A percentile compares a stretch with the other conserved stretches of the same genome.
Evolutionary conservation across 2,329 filamentous ascomycete species (phyloP).

Genomic region (Biscogniauxia sp.): DNA sequence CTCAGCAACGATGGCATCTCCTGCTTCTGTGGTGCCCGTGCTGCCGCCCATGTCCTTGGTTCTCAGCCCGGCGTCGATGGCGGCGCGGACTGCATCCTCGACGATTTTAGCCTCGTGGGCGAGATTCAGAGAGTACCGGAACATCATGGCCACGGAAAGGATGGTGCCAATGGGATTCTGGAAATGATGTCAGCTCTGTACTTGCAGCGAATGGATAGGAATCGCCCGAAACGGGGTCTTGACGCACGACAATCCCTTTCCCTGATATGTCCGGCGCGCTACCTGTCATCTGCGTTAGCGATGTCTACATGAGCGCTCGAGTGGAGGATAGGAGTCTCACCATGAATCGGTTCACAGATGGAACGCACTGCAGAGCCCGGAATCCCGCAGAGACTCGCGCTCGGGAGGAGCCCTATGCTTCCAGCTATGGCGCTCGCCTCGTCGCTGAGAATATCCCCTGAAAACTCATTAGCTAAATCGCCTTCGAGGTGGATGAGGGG

Average conservation of each 20-base stretch:
- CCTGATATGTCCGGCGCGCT: conserved; percentile 94
- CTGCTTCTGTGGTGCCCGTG: conserved; percentile 69
- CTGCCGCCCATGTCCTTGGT: conserved; percentile 85
- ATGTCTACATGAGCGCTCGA: too few relatives aligned
- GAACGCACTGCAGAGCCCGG: too few relatives aligned
- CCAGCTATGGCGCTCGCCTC: conserved; percentile 94
- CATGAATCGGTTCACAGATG: conserved; percentile 98
- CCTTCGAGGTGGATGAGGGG: too few relatives aligned
- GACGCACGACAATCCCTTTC: conserved; percentile 82
- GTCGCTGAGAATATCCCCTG: conserved; percentile 92
- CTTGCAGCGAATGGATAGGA: too few relatives aligned
- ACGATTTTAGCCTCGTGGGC: conserved; percentile 78
- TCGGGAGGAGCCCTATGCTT: conserved; percentile 82
- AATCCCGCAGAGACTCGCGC: conserved; percentile 80
- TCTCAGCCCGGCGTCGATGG: conserved; percentile 72
- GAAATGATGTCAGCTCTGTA: too few relatives aligned
- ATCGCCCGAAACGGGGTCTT: too few relatives aligned
- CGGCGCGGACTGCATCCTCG: too few relatives aligned
- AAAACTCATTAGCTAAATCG: too few relatives aligned
- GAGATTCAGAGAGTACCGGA: conserved; percentile 85
- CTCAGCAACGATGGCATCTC: conserved; percentile 76
- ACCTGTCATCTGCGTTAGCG: too few relatives aligned
- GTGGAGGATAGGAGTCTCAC: too few relatives aligned
- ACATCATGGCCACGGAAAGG: conserved; percentile 91
- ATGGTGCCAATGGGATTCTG: conserved; percentile 93